Percentiles rank a stretch among this genome's conserved stretches.
Conservation (phyloP, 176 grass and related monocot genomes). For the Oropetium thomaeum region DNA sequence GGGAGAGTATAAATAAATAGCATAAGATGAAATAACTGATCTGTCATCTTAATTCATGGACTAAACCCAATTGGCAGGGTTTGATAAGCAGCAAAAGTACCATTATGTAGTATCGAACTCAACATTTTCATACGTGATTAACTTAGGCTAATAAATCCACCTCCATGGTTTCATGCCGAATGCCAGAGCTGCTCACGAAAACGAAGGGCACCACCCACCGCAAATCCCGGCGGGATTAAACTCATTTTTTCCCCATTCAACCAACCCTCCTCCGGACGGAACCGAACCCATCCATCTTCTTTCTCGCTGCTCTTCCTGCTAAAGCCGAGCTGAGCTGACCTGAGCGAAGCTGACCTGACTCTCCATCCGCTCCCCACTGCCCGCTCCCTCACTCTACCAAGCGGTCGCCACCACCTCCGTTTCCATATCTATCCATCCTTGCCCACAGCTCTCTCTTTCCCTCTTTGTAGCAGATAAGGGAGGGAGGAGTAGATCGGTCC, state of each 20-base stretch:
- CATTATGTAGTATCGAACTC: not conserved
- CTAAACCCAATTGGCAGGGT: not conserved
- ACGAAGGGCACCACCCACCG: constrained; percentile 28
- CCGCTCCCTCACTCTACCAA: not conserved
- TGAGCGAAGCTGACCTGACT: not conserved
- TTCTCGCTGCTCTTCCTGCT: not conserved
- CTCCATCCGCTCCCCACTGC: constrained; percentile 14
- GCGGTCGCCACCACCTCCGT: not conserved
- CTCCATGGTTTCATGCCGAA: not conserved
- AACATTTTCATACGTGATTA: not conserved
- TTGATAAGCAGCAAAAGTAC: not conserved
- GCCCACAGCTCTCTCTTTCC: not conserved
- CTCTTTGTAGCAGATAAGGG: not conserved
- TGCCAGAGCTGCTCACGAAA: not conserved
- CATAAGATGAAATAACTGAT: too few relatives aligned
- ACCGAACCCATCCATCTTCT: constrained; percentile 20
- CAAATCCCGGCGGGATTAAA: constrained; percentile 37
- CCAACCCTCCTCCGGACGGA: not conserved
- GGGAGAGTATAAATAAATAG: too few relatives aligned
- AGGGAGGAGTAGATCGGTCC: not conserved
- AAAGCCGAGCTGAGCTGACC: not conserved
- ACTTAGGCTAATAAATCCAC: not conserved
- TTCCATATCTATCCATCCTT: constrained; percentile 29
- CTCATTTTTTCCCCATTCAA: constrained; percentile 1
- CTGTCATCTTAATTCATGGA: too few relatives aligned